phyloP scores from a whole-genome alignment of 2,329 filamentous ascomycete genomes.

The Epichloe coenophiala region DNA sequence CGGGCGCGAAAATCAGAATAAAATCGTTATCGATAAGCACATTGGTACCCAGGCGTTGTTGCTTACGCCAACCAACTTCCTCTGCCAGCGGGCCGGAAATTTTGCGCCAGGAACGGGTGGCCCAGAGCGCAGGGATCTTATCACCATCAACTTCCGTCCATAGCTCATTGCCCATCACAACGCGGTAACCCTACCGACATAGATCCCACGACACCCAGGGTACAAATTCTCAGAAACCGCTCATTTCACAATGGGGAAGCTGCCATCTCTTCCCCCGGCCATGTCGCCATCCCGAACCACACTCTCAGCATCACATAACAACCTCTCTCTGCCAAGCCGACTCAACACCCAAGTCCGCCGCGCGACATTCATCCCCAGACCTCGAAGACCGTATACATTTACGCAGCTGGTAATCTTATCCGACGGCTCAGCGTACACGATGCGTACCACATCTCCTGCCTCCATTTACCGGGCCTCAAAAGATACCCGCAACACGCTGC shows the following conservation, averaged over 20 bases:
- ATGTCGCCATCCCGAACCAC: slow-evolving; percentile 17
- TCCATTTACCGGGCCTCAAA: slow-evolving; percentile 50
- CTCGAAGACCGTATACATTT: slow-evolving; percentile 89
- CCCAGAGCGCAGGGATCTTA: not conserved
- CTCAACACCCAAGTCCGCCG: slow-evolving; percentile 50
- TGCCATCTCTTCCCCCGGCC: slow-evolving; percentile 14
- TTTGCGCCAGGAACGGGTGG: slow-evolving; percentile 9
- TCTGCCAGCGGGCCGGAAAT: slow-evolving; percentile 9
- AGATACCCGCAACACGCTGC: slow-evolving; percentile 75
- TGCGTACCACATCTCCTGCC: slow-evolving; percentile 61
- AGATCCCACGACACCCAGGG: not conserved
- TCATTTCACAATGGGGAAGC: slow-evolving; percentile 16
- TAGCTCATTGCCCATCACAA: too few species aligned
- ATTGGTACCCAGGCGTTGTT: not conserved
- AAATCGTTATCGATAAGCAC: slow-evolving; percentile 6
- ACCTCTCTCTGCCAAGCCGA: slow-evolving; percentile 11
- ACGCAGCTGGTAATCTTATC: slow-evolving; percentile 91
- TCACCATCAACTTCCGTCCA: not conserved
- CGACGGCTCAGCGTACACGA: slow-evolving; percentile 75
- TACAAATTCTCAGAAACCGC: not conserved
- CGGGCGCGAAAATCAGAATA: too few species aligned
- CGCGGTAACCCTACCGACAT: not conserved
- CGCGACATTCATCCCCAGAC: slow-evolving; percentile 74
- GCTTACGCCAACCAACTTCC: not conserved
- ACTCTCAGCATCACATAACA: slow-evolving; percentile 10